A percentile compares a stretch with the other conserved stretches of the same genome.
Conservation (phyloP, 2,329 filamentous ascomycete genomes). For the Calonectria honghensis region DNA sequence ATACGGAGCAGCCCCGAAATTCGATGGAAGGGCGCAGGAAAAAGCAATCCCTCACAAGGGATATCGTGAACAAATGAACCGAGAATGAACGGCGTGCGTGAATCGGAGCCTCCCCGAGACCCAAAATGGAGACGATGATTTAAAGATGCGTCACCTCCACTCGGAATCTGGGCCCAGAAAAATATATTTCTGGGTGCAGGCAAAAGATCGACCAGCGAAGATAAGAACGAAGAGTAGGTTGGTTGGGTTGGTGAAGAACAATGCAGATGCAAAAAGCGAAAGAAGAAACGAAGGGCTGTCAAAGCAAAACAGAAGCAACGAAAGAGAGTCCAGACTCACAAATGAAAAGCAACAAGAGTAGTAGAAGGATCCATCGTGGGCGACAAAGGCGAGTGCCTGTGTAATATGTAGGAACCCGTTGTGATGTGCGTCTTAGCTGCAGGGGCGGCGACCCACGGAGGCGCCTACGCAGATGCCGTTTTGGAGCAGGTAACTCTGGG, state of each 20-base stretch:
- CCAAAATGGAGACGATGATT: conserved; percentile 29
- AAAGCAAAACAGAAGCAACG: conserved; percentile 47
- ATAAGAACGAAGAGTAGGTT: conserved; percentile 38
- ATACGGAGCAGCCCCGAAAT: conserved; percentile 45
- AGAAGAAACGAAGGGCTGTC: conserved; percentile 39
- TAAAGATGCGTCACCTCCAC: conserved; percentile 43
- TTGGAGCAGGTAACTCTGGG: conserved; percentile 39
- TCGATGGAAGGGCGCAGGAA: conserved; percentile 35
- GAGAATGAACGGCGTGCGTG: conserved; percentile 36
- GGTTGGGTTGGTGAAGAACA: conserved; percentile 31
- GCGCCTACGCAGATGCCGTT: conserved; percentile 49
- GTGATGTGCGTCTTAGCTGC: conserved; percentile 42
- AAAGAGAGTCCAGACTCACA: conserved; percentile 71
- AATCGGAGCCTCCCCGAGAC: conserved; percentile 30
- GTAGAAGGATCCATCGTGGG: conserved; percentile 75
- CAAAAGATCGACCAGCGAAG: conserved; percentile 49
- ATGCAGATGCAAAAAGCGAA: conserved; percentile 37
- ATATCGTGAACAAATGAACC: conserved; percentile 33
- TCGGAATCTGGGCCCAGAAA: conserved; percentile 21
- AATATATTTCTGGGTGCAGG: conserved; percentile 37
- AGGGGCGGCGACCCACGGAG: conserved; percentile 49
- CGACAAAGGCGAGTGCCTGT: conserved; percentile 44
- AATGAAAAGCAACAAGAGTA: conserved; percentile 80
- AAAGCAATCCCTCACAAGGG: conserved; percentile 39
- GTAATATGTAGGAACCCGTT: conserved; percentile 53